Evolutionary conservation across 2,329 filamentous ascomycete genomes (phyloP).

Genomic region (Penicillium hordei): DNA sequence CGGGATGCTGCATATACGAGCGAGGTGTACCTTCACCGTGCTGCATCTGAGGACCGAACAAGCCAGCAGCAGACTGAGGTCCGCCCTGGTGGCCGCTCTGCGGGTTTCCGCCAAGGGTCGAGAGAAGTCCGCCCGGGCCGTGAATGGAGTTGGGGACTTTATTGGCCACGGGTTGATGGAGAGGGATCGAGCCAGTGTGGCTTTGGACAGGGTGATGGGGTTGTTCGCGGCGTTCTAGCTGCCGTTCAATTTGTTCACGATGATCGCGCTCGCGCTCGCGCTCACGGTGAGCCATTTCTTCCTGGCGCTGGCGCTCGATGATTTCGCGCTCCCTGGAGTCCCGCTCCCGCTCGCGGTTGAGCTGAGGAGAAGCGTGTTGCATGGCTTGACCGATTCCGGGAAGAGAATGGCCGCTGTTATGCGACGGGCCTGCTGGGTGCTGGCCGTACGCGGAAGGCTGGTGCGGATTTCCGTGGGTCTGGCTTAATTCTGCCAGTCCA

Average conservation of each 20-base stretch:
- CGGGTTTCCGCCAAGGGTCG: constrained; percentile 65
- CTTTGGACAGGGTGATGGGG: constrained; percentile 78
- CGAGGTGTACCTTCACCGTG: constrained; percentile 55
- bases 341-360: constrained; percentile 48
- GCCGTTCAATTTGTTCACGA: constrained; percentile 58
- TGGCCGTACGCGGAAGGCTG: constrained; percentile 46
- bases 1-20: constrained; percentile 63
- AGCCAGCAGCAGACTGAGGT: constrained; percentile 60
- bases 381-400: constrained; percentile 45
- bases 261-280: constrained; percentile 55
- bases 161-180: constrained; percentile 91
- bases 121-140: constrained; percentile 83
- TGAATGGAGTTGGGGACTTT: constrained; percentile 79
- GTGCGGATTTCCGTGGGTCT: constrained; percentile 43
- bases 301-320: constrained; percentile 52
- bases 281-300: constrained; percentile 53
- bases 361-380: constrained; percentile 44
- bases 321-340: constrained; percentile 58
- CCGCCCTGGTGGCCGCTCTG: constrained; percentile 54
- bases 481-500: constrained; percentile 48
- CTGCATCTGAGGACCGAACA: constrained; percentile 63
- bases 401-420: constrained; percentile 39
- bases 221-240: constrained; percentile 54
- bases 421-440: constrained; percentile 39
- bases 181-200: constrained; percentile 81